Evolutionary conservation across 2,329 filamentous ascomycete species (phyloP), one percentile per base, ranked within the genome.

Genomic region (Epichloe scottii): DNA sequence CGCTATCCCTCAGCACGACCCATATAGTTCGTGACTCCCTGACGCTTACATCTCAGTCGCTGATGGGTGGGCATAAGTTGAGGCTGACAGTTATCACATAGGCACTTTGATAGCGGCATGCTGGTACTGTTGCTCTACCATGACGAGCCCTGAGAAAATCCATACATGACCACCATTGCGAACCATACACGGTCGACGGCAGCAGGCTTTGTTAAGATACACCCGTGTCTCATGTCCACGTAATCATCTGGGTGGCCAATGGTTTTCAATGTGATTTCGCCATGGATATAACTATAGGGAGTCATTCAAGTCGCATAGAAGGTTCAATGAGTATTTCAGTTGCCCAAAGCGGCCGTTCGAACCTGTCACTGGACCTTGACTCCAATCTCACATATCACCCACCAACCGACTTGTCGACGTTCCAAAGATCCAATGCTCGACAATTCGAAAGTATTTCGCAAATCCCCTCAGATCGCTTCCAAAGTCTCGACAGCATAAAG

Each of bases 371-470:
- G 38, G 51, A 52, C 53, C 55, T 54, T 54, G 49, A 52, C 47
- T 49, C 55, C 45, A 45, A 44, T 30, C n/a, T 15, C 21, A 35
- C 15, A 26, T 49, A 39, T 43, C 48, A 37, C 12, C 46, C 48
- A 44, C 23, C 34, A 19, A 41, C 15, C 33, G 42, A 34, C 40
- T 46, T 21, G 34, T 38, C 51, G 17, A 35, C 37, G 14, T 34
- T 10, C 42, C 12, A 42, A 42, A 26, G 11, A 8, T 35, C 19
- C 45, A 34, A 43, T 34, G 10, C 35, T 15, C 30, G 60, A 21
- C 57, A 60, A 6, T 63, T 62, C 45, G 66, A 71, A 38, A 66
- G 68, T 35, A 67, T 65, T 3, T 63, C 67, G 4, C 71, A 71
- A 53, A 4, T 12, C 30, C 17, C 42, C 11, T 14, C 43, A 17